Base-by-base conservation (phyloP, 2,329 filamentous ascomycete species). In the Colletotrichum sp. region DNA sequence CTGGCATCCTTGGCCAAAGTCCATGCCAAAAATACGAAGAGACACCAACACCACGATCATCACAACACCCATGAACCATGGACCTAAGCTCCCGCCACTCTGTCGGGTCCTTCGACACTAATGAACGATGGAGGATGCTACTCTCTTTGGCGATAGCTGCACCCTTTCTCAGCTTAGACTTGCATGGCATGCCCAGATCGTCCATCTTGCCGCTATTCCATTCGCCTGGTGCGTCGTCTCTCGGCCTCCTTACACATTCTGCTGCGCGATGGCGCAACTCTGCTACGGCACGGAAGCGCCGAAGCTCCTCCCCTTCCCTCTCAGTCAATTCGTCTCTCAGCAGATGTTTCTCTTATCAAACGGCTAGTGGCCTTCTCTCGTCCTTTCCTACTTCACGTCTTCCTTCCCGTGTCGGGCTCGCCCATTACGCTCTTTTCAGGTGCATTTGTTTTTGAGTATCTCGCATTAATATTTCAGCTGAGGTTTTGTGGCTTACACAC, bases 11-110 rank as follows among this genome's bases (percentile, higher is more conserved):
- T 22, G 65, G 44, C 64, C 19, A 25, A 8, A 28, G 30, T 25
- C 59, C 52, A 15, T 15, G 44, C 73, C 59, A 69, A 69, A 75
- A 74, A 76, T 74, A 76, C 74, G 74, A 65, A 74, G 55, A 57
- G 22, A 28, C 25, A 32, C 27, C 16, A 60, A 34, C 28, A 22
- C 22, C 39, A 39, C 28, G 19, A 61, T 59, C 13, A 39, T 48
- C 39, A 48, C 52, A 61, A 61, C 55, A 69, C 25, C 44, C 32
- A 32, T 19, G 30, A 25, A 32, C 55, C 36, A 55, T 63, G 8
- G 32, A 36, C 61, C 72, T 55, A 34, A 69, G 36, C 65, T 39
- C 16, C 36, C 28, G 36, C 36, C 30, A 30, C 44, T n/a, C 39
- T 30, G 39, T 64, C 22, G 52, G 64, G 22, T 13, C 30, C 39